phyloP scores from a whole-genome alignment of 2,329 filamentous ascomycete genomes.

The Nemania bipapillata region DNA sequence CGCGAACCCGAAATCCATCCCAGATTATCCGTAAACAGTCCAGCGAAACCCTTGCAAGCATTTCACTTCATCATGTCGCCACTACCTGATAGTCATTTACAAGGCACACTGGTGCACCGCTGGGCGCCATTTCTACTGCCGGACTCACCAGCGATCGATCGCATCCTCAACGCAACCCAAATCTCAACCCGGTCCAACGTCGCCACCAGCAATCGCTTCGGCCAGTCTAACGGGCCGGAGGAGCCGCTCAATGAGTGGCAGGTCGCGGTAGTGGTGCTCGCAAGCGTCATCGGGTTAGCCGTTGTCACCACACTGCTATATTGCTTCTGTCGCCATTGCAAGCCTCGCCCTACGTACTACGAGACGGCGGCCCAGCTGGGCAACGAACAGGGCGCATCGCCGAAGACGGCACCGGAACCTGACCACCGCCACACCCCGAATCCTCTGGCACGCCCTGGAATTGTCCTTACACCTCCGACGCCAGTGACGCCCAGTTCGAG shows the following conservation, averaged over 20 bases:
- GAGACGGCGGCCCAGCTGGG: slow-evolving; percentile 18
- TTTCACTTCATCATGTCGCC: slow-evolving; percentile 16
- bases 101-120: neutral
- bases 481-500: neutral
- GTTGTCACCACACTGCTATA: slow-evolving; percentile 20
- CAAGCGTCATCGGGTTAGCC: slow-evolving; percentile 15
- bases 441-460: neutral
- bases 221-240: neutral
- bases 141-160: neutral
- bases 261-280: slow-evolving; percentile 18
- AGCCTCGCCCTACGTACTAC: slow-evolving; percentile 31
- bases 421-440: too few relatives aligned
- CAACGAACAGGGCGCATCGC: too few relatives aligned
- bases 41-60: too few relatives aligned
- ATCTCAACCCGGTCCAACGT: neutral
- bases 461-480: slow-evolving; percentile 5
- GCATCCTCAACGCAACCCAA: neutral
- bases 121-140: neutral
- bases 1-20: neutral
- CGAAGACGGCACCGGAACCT: too few relatives aligned
- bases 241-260: neutral
- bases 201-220: neutral
- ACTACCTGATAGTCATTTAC: neutral
- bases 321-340: slow-evolving; percentile 23
- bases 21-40: too few relatives aligned